Base-by-base conservation (phyloP, 305 asterid genomes). In the Ruellia speciosa region DNA sequence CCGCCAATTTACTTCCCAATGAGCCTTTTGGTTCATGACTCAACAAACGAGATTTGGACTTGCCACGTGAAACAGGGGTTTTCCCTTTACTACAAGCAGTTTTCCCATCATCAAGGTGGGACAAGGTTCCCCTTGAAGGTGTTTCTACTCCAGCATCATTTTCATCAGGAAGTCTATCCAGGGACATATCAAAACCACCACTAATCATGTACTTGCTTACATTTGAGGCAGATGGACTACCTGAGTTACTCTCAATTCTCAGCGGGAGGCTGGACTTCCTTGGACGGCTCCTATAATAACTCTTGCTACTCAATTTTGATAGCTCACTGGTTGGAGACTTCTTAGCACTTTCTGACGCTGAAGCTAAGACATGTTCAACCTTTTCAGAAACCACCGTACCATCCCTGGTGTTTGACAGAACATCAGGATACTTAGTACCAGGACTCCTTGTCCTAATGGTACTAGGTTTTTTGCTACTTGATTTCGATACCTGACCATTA, bases 311-410 rank as follows among this genome's bases (percentile, higher is more conserved):
- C 58, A 49, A 69, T 63, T 72, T 77, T 71, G 78, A 63, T 54
- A 64, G 35, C 18, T 65, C 71, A 40, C 67, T 56, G 66, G 62
- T 46, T 53, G 81, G 74, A 55, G 81, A 73, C 52, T 64, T 81
- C 68, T 72, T 72, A 47, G 71, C 70, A 65, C 69, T 66, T 70
- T 51, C 66, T 37, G 86, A 65, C 49, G 73, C 64, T 28, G 79
- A 77, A 66, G 76, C 58, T 11, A 57, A 66, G 51, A 58, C 75
- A 58, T 58, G 62, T 35, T 65, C 73, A 51, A 34, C 41, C 41
- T 62, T 71, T 28, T 63, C 82, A 50, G 71, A 61, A 54, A 56
- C 50, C 61, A 51, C 43, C n/a, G 59, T 49, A 68, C 54, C 56
- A 17, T 46, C 66, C 54, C 12, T 40, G 57, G 52, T 47, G 34